Conservation (phyloP, 164 flowering plant species). For the Stephania japonica region DNA sequence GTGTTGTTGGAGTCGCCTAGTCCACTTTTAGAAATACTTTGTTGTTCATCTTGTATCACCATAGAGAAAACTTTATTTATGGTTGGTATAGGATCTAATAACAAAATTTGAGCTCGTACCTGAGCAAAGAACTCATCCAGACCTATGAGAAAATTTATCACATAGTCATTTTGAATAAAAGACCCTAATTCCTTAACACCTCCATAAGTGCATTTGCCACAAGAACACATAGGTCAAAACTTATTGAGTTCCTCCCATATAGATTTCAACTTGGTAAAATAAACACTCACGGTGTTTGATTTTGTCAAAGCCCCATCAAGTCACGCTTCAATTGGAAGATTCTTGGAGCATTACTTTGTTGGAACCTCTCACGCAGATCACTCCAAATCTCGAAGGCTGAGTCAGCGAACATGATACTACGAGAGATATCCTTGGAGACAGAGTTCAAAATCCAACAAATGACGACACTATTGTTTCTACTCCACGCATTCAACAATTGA, state of each 20-base stretch:
- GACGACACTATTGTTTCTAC: background rate
- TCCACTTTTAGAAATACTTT: background rate
- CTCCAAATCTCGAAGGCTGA: background rate
- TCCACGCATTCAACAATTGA: background rate
- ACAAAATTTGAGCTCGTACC: background rate
- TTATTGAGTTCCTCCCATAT: background rate
- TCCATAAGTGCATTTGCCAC: background rate
- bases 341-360: background rate
- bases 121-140: background rate
- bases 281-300: background rate
- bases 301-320: background rate
- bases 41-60: background rate
- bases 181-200: background rate
- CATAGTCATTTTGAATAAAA: background rate
- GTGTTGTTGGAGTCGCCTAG: too few relatives aligned
- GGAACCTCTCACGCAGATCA: background rate
- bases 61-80: background rate
- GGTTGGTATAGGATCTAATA: background rate
- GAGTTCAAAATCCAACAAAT: slow-evolving; percentile 1
- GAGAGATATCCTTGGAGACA: background rate
- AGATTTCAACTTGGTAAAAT: background rate
- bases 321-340: background rate
- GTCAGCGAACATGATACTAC: background rate
- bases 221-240: background rate
- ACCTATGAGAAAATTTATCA: background rate